phyloP scores from a whole-genome alignment of 2,329 filamentous ascomycete genomes.

The Apiospora kogelbergensis region DNA sequence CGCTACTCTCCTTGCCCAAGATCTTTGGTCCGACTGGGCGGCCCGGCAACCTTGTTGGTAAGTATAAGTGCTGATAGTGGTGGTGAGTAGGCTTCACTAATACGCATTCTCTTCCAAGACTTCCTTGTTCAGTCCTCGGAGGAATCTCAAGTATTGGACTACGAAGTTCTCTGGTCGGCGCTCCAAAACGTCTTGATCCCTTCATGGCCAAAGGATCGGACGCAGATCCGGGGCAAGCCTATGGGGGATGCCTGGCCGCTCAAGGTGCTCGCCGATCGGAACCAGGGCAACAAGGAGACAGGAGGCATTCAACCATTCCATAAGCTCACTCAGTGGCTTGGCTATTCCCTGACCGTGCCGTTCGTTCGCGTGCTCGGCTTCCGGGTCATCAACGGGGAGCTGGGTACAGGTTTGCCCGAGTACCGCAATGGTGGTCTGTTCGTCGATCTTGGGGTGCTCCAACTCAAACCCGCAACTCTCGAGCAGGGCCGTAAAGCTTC shows the following conservation, averaged over 20 bases:
- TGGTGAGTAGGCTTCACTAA: slow-evolving; percentile 9
- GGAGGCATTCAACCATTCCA: slow-evolving; percentile 88
- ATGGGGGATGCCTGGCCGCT: slow-evolving; percentile 54
- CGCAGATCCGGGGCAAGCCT: slow-evolving; percentile 42
- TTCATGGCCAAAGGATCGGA: slow-evolving; percentile 51
- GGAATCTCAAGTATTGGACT: slow-evolving; percentile 34
- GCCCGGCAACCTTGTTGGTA: slow-evolving; percentile 49
- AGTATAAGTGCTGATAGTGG: background rate
- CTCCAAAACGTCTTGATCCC: slow-evolving; percentile 47
- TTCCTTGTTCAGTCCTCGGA: slow-evolving; percentile 34
- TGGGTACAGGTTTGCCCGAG: slow-evolving; percentile 85
- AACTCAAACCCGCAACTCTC: slow-evolving; percentile 67
- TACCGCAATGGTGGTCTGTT: slow-evolving; percentile 91
- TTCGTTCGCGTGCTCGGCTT: slow-evolving; percentile 81
- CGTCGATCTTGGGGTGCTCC: slow-evolving; percentile 79
- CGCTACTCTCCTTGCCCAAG: slow-evolving; percentile 35
- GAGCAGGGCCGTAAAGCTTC: slow-evolving; percentile 63
- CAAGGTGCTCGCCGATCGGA: slow-evolving; percentile 20
- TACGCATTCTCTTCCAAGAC: slow-evolving; percentile 30
- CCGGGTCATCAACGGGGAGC: slow-evolving; percentile 76
- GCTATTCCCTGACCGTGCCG: slow-evolving; percentile 89
- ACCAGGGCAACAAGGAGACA: slow-evolving; percentile 45
- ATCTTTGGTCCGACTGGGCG: slow-evolving; percentile 43
- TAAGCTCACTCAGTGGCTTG: slow-evolving; percentile 93
- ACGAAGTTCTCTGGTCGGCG: slow-evolving; percentile 39